A percentile compares a stretch with the other conserved stretches of the same genome.
phyloP scores from a whole-genome alignment of 1,284 basidiomycete genomes.

The Agaricales sp. region DNA sequence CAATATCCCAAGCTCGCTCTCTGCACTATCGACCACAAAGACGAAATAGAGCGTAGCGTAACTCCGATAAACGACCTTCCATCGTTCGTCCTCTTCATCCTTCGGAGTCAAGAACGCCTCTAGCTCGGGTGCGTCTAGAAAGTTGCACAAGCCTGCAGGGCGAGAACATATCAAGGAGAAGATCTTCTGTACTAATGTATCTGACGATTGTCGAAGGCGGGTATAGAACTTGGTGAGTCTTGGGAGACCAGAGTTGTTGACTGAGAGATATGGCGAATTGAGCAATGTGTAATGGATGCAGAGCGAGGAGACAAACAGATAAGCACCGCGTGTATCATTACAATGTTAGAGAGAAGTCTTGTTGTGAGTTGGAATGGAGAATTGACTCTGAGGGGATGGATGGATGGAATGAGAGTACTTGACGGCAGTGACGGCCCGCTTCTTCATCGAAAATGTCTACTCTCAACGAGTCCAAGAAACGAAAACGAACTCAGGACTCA shows the following conservation, averaged over 20 bases:
- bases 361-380: not conserved
- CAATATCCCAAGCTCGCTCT: conserved; percentile 92
- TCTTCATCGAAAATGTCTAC: not conserved
- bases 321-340: conserved; percentile 89
- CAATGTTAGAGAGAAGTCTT: too few species aligned
- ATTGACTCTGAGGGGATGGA: too few species aligned
- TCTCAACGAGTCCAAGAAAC: not conserved
- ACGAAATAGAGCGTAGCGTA: conserved; percentile 98
- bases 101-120: conserved; percentile 61
- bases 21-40: conserved; percentile 90
- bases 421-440: not conserved
- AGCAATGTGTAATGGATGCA: conserved; percentile 10
- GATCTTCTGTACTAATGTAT: conserved; percentile 73
- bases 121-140: conserved; percentile 85
- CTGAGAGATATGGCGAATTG: conserved; percentile 26
- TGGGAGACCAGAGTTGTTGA: conserved; percentile 83
- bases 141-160: conserved; percentile 78
- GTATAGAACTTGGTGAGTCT: conserved; percentile 96
- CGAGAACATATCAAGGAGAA: conserved; percentile 76
- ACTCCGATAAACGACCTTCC: conserved; percentile 72
- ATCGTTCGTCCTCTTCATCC: conserved; percentile 47
- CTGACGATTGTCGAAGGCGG: conserved; percentile 65
- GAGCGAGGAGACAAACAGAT: conserved; percentile 39
- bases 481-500: not conserved
- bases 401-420: not conserved